A percentile compares a stretch with the other conserved stretches of the same genome.
Conservation (phyloP, 2,329 filamentous ascomycete genomes). For the Knufia fluminis region DNA sequence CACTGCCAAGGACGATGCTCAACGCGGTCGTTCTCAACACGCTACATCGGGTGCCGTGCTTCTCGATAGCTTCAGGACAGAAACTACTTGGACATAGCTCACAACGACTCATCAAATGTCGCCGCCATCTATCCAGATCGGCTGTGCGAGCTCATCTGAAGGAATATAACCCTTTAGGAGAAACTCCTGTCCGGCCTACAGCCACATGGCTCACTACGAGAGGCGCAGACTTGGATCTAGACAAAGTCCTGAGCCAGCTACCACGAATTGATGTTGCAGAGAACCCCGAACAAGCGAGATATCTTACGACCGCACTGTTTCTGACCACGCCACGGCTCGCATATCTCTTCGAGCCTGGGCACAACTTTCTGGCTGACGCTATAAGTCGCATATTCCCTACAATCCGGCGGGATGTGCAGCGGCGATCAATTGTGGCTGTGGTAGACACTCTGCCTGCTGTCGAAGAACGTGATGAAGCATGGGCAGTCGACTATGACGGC, state of each 20-base stretch:
- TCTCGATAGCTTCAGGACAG: too few relatives aligned
- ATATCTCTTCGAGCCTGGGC: background rate
- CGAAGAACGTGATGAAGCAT: too few relatives aligned
- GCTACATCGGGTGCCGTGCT: too few relatives aligned
- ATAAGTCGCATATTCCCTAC: background rate
- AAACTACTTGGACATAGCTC: too few relatives aligned
- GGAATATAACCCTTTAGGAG: too few relatives aligned
- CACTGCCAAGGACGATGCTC: too few relatives aligned
- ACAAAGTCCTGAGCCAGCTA: background rate
- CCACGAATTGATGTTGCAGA: background rate
- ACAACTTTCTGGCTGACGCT: background rate
- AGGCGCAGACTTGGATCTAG: background rate
- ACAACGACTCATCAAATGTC: too few relatives aligned
- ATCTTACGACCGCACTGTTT: conserved; percentile 1
- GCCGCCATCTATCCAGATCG: background rate
- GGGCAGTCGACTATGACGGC: background rate
- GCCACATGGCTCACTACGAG: conserved; percentile 3
- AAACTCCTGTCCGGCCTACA: background rate
- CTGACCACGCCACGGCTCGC: conserved; percentile 6
- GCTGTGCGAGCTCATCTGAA: too few relatives aligned
- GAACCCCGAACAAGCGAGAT: background rate
- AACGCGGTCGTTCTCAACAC: too few relatives aligned
- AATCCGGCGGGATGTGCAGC: background rate
- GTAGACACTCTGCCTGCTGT: conserved; percentile 18
- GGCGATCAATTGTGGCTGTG: conserved; percentile 12